phyloP scores from a whole-genome alignment of 2,329 filamentous ascomycete species.

The Arthrobotrys sinensis region DNA sequence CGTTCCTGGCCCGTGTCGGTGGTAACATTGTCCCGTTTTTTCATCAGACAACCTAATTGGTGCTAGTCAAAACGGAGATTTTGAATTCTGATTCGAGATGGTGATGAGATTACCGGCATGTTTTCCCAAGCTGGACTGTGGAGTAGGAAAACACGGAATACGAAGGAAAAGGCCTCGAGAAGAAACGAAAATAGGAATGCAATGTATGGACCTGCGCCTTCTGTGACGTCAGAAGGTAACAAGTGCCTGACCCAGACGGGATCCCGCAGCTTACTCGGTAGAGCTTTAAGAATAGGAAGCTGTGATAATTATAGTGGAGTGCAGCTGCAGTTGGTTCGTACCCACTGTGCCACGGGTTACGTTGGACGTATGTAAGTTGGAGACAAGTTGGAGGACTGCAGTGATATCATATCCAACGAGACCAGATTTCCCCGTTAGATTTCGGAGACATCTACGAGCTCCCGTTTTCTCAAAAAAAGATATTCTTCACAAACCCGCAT shows the following conservation, averaged over 20 bases:
- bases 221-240: conserved; percentile 31
- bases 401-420: conserved; percentile 23
- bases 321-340: conserved; percentile 3
- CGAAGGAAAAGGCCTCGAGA: neutral
- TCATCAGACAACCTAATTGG: conserved; percentile 45
- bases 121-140: conserved; percentile 21
- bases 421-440: neutral
- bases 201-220: conserved; percentile 31
- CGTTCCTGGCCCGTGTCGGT: conserved; percentile 53
- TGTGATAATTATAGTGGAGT: conserved; percentile 22
- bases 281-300: conserved; percentile 14
- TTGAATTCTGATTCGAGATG: conserved; percentile 29
- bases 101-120: conserved; percentile 23
- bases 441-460: conserved; percentile 19
- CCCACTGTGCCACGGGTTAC: conserved; percentile 28
- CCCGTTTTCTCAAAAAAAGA: neutral
- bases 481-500: neutral
- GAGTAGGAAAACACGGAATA: conserved; percentile 27
- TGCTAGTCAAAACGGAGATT: conserved; percentile 25
- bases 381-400: neutral
- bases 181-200: conserved; percentile 5
- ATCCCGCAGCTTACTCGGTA: conserved; percentile 23
- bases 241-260: conserved; percentile 27
- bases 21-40: conserved; percentile 40
- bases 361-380: conserved; percentile 16